phyloP scores from a whole-genome alignment of 768 basidiomycete genomes.

The Crepidotus variabilis region DNA sequence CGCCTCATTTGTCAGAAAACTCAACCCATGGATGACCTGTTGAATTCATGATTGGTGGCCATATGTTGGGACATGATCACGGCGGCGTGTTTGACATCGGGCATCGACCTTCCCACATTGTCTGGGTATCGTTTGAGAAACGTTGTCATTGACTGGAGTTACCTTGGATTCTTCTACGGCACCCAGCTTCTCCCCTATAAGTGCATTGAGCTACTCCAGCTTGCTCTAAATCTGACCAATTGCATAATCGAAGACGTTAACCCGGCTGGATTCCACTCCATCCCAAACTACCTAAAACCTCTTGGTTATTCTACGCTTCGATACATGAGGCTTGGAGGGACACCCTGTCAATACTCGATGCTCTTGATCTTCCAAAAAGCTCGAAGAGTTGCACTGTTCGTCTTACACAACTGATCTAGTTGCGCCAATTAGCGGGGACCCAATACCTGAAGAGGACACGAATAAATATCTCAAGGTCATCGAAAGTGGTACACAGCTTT shows the following conservation, averaged over 20 bases:
- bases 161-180: neutral
- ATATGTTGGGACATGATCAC: neutral
- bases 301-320: neutral
- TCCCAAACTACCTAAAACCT: neutral
- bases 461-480: too few relatives aligned
- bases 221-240: neutral
- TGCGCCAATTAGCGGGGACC: neutral
- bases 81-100: neutral
- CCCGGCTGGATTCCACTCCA: neutral
- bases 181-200: neutral
- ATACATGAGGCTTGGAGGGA: too few relatives aligned
- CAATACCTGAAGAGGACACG: too few relatives aligned
- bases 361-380: too few relatives aligned
- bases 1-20: neutral
- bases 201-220: neutral
- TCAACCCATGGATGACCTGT: neutral
- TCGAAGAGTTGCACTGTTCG: too few relatives aligned
- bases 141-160: neutral
- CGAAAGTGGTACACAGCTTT: too few relatives aligned
- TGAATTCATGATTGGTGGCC: neutral
- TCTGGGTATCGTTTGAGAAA: neutral
- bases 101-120: neutral
- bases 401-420: too few relatives aligned
- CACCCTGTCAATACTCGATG: too few relatives aligned
- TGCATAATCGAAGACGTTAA: neutral